Evolutionary conservation across 1,284 basidiomycete genomes (phyloP).

Genomic region (Leccinum pachyderme): DNA sequence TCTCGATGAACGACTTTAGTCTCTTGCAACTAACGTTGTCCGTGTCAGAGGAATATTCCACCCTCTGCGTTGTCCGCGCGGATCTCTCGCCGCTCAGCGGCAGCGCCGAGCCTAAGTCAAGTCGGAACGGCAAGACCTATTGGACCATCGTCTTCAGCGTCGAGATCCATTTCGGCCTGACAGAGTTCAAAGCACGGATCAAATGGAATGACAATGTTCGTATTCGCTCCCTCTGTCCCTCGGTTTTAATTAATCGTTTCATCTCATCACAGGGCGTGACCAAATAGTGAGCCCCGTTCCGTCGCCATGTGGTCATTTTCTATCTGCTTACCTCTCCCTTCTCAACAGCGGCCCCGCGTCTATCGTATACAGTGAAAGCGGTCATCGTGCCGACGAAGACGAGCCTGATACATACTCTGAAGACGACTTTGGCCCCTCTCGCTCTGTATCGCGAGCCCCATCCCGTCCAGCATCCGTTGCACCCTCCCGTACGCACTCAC

Average conservation of each 20-base stretch:
- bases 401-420: slow-evolving; percentile 56
- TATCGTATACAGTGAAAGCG: slow-evolving; percentile 76
- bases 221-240: not conserved
- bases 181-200: slow-evolving; percentile 75
- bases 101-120: slow-evolving; percentile 63
- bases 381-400: slow-evolving; percentile 69
- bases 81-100: slow-evolving; percentile 67
- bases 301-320: not conserved
- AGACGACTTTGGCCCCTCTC: slow-evolving; percentile 43
- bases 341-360: slow-evolving; percentile 64
- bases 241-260: slow-evolving; percentile 7
- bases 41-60: slow-evolving; percentile 63
- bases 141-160: slow-evolving; percentile 81
- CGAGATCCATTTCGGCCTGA: slow-evolving; percentile 77
- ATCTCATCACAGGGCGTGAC: slow-evolving; percentile 47
- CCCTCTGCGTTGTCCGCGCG: slow-evolving; percentile 71
- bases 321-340: slow-evolving; percentile 7
- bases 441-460: slow-evolving; percentile 27
- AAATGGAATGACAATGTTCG: slow-evolving; percentile 77
- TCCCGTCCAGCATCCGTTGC: slow-evolving; percentile 31
- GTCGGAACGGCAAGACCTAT: slow-evolving; percentile 63
- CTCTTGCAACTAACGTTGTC: slow-evolving; percentile 2
- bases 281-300: slow-evolving; percentile 56
- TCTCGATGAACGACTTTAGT: not conserved
- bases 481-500: slow-evolving; percentile 30